These are phyloP conservation scores for Panicum miliaceum DNA, from an alignment of 176 grass and related monocot genomes.

Conservation along the genomic window DNA sequence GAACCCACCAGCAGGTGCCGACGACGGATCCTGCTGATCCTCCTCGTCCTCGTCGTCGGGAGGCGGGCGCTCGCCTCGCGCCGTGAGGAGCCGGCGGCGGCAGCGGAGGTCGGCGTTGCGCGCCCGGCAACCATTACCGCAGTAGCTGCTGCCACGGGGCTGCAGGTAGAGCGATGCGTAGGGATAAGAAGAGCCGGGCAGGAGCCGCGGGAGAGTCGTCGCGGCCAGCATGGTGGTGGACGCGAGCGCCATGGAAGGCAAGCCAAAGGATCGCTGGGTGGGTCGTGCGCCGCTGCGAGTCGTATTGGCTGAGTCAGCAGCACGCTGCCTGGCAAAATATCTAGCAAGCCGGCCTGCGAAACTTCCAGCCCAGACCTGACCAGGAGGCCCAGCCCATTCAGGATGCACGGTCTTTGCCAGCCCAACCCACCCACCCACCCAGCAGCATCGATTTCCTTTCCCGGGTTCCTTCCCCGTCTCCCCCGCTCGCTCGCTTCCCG, in stretches of 20 bases:
- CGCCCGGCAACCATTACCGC: background rate
- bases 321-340: background rate
- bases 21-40: accelerated
- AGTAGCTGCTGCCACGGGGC: too few species aligned
- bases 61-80: slow-evolving; percentile 45
- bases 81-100: slow-evolving; percentile 55
- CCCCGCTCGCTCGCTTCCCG: background rate
- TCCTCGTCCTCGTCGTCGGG: background rate
- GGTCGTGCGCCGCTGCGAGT: too few species aligned
- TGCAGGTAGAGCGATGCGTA: background rate
- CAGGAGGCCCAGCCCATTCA: background rate
- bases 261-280: too few species aligned
- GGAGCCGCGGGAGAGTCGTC: background rate
- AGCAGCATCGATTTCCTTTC: background rate
- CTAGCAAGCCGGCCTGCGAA: background rate
- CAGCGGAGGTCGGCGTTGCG: slow-evolving; percentile 43
- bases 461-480: background rate
- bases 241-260: slow-evolving; percentile 15
- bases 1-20: slow-evolving; percentile 22
- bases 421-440: background rate
- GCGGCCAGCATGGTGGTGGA: background rate
- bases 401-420: background rate
- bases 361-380: background rate
- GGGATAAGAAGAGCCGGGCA: background rate
- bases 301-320: too few species aligned